These are phyloP conservation scores for Schizonepeta tenuifolia DNA, from an alignment of 257 asterid species.

Conservation along the genomic window DNA sequence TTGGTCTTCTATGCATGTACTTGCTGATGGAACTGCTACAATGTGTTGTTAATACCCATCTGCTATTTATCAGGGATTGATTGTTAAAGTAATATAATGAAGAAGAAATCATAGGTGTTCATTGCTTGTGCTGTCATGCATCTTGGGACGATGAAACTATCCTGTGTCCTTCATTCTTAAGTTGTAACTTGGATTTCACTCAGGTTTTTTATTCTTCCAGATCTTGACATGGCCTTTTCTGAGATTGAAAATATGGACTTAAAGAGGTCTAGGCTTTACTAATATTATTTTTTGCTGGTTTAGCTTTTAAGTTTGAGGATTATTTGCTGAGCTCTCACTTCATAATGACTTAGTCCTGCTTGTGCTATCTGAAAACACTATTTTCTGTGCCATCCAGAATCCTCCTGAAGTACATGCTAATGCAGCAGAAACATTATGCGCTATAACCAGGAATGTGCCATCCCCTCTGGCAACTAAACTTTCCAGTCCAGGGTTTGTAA, in stretches of 20 bases:
- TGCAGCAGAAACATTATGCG: constrained; percentile 92
- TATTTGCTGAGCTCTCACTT: constrained; percentile 28
- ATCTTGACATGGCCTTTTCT: constrained; percentile 26
- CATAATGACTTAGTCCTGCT: constrained; percentile 11
- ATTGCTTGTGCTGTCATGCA: constrained; percentile 30
- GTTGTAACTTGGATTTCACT: constrained; percentile 25
- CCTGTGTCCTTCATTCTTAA: constrained; percentile 14
- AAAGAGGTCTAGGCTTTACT: constrained; percentile 25
- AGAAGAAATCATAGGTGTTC: constrained; percentile 30
- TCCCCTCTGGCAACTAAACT: constrained; percentile 91
- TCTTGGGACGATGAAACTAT: constrained; percentile 30
- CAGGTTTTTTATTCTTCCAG: constrained; percentile 25
- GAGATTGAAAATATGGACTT: constrained; percentile 33
- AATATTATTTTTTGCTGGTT: constrained; percentile 27
- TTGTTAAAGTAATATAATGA: constrained; percentile 29
- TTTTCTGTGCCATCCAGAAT: constrained; percentile 54
- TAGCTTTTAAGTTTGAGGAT: constrained; percentile 29
- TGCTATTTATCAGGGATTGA: constrained; percentile 27
- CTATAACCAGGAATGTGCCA: constrained; percentile 85
- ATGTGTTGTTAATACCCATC: constrained; percentile 21
- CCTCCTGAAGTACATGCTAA: constrained; percentile 96
- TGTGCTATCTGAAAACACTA: constrained; percentile 28
- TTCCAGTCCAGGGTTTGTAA: constrained; percentile 82
- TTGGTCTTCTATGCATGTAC: constrained; percentile 12
- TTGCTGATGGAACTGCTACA: constrained; percentile 22